Percentiles rank a stretch among this genome's conserved stretches.
These are phyloP conservation scores for Beauveria caledonica DNA, from an alignment of 2,329 filamentous ascomycete species.

Conservation along the genomic window DNA sequence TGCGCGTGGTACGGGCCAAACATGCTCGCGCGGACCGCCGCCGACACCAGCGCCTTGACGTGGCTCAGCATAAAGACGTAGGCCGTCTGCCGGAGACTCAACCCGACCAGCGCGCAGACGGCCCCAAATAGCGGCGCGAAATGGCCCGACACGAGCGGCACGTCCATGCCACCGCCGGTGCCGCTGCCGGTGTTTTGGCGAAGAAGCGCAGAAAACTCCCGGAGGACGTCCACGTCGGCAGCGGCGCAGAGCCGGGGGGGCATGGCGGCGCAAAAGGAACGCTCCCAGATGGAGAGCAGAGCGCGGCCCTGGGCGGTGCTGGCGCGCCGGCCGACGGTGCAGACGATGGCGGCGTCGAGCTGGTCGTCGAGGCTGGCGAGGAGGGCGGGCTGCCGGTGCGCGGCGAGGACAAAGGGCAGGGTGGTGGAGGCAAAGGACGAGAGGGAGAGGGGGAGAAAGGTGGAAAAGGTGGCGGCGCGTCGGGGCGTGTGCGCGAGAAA, in stretches of 20 bases:
- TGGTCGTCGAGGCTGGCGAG: slow-evolving; percentile 61
- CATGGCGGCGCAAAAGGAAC: slow-evolving; percentile 46
- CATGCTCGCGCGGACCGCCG: slow-evolving; percentile 67
- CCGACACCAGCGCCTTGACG: slow-evolving; percentile 66
- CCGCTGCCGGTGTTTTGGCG: slow-evolving; percentile 12
- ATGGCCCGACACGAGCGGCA: slow-evolving; percentile 50
- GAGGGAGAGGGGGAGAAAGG: slow-evolving; percentile 63
- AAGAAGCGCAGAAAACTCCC: slow-evolving; percentile 30
- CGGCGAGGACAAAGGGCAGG: slow-evolving; percentile 66
- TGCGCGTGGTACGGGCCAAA: slow-evolving; percentile 78
- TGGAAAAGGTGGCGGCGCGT: slow-evolving; percentile 40
- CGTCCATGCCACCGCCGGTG: slow-evolving; percentile 15
- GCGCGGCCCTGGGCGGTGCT: slow-evolving; percentile 70
- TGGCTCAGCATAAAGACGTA: slow-evolving; percentile 72
- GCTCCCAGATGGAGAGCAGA: slow-evolving; percentile 67
- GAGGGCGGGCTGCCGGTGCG: slow-evolving; percentile 44
- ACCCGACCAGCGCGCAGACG: slow-evolving; percentile 52
- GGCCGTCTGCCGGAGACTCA: slow-evolving; percentile 54
- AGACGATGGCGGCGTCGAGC: slow-evolving; percentile 68
- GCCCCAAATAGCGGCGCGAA: slow-evolving; percentile 64
- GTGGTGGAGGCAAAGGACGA: slow-evolving; percentile 63
- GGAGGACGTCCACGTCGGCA: slow-evolving; percentile 22
- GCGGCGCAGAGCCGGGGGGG: slow-evolving; percentile 15
- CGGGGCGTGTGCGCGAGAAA: slow-evolving; percentile 60
- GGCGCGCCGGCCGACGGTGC: slow-evolving; percentile 69